Evolutionary conservation across 2,329 filamentous ascomycete species (phyloP).

Genomic region (Sporothrix variecibatus): DNA sequence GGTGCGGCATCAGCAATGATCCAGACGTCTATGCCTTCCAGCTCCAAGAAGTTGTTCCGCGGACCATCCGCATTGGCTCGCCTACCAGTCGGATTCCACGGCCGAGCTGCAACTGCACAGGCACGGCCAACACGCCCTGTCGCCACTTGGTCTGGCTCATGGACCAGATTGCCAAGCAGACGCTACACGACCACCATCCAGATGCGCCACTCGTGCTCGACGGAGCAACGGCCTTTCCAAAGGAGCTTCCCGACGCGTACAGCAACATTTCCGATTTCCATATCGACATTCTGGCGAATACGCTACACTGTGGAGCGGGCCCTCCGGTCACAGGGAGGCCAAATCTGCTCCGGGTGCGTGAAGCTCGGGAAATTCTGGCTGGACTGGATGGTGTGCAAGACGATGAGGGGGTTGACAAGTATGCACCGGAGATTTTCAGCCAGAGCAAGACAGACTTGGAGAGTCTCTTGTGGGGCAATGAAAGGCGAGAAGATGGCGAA

Average conservation of each 20-base stretch:
- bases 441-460: constrained; percentile 27
- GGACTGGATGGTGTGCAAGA: constrained; percentile 44
- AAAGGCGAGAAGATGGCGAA: constrained; percentile 26
- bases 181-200: constrained; percentile 47
- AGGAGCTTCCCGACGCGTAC: constrained; percentile 38
- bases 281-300: constrained; percentile 54
- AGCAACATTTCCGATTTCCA: constrained; percentile 52
- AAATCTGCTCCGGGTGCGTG: constrained; percentile 46
- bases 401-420: constrained; percentile 44
- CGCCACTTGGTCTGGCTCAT: constrained; percentile 57
- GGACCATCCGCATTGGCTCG: constrained; percentile 53
- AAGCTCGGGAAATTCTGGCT: constrained; percentile 55
- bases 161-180: constrained; percentile 54
- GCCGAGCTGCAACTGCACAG: constrained; percentile 51
- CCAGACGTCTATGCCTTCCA: constrained; percentile 57
- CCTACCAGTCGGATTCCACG: constrained; percentile 43
- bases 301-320: constrained; percentile 52
- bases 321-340: constrained; percentile 35
- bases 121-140: constrained; percentile 43
- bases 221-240: constrained; percentile 38
- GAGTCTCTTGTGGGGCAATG: constrained; percentile 22
- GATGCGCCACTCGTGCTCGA: constrained; percentile 39
- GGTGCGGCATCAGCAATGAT: constrained; percentile 44
- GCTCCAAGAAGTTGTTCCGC: constrained; percentile 56
- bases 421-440: constrained; percentile 51